Evolutionary conservation across 192 early-diverging fungal genomes (phyloP), one percentile per base, ranked within the genome.

Genomic region (Entomortierella lignicola): DNA sequence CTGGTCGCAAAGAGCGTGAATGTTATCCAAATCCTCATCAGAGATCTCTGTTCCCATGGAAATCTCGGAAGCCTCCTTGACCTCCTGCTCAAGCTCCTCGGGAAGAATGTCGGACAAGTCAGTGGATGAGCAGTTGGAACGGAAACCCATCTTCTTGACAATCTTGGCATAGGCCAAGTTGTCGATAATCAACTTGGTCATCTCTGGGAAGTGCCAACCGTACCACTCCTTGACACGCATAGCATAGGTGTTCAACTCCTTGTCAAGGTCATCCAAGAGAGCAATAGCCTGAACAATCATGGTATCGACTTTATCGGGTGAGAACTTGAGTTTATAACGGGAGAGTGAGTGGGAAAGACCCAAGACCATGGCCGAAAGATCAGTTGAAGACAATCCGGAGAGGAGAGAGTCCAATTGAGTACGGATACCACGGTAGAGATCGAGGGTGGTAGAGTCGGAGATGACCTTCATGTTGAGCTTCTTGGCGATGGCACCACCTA

Each of bases 201-300:
- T 95, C 89, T 99, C 98, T 50, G 98, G 98, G 92, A 99, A 99
- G 81, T 99, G 98, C 96, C 96, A 99, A 44, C 96, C 96, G 81
- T 99, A 96, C 98, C 98, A 99, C 85, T 99, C 98, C 93, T 97
- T 84, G 51, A 81, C 83, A 51, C 83, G 79, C 83, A 84, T 84
- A 20, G 83, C 63, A 75, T 95, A 98, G 41, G 96, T 98, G 89
- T 99, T 99, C 83, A 99, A 90, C 73, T 99, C 98, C 90, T 99
- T 99, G 85, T 99, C 98, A 63, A 99, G 90, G 81, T 98, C 96
- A 82, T 99, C 98, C 82, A 99, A 85, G 56, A 99, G 87, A 75
- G 87, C 92, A 82, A 98, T 98, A 10, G 98, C 96, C 88, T 99
- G 98, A 60, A 98, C 95, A 82, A 98, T 97, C 98, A 99, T 99